Evolutionary conservation across 805 yeast species (phyloP).

Genomic region (Starmerella sirachaensis): DNA sequence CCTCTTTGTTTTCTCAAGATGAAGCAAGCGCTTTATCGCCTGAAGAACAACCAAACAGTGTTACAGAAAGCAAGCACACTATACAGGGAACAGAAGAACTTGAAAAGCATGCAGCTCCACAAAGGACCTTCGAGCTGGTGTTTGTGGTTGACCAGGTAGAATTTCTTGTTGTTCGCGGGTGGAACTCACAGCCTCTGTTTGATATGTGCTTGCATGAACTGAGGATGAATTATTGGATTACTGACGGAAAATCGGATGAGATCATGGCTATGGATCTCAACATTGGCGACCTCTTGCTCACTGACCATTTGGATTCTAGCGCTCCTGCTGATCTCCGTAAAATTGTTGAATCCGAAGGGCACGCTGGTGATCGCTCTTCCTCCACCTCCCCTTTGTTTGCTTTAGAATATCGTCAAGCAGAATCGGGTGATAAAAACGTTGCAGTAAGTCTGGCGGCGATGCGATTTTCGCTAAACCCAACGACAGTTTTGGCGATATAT

Average conservation of each 20-base stretch:
- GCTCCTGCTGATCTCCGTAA: slow-evolving; percentile 53
- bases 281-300: slow-evolving; percentile 53
- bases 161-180: slow-evolving; percentile 55
- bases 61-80: no score
- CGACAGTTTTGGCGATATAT: slow-evolving; percentile 61
- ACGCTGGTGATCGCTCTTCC: slow-evolving; percentile 9
- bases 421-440: slow-evolving; percentile 64
- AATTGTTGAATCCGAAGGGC: slow-evolving; percentile 53
- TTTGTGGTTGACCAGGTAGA: slow-evolving; percentile 56
- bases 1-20: no score
- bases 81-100: no score
- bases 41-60: no score
- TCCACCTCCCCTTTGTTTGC: slow-evolving; percentile 36
- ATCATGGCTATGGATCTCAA: slow-evolving; percentile 56
- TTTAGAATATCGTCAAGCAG: slow-evolving; percentile 46
- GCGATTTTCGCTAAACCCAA: slow-evolving; percentile 60
- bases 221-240: slow-evolving; percentile 46
- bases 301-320: slow-evolving; percentile 60
- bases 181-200: slow-evolving; percentile 55
- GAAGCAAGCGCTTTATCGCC: no score
- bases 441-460: slow-evolving; percentile 66
- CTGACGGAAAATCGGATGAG: slow-evolving; percentile 28
- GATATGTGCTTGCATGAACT: slow-evolving; percentile 62
- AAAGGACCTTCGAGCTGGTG: slow-evolving; percentile 58
- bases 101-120: no score